phyloP scores from a whole-genome alignment of 202 grass and related monocot genomes.

The Sporobolus alterniflorus region DNA sequence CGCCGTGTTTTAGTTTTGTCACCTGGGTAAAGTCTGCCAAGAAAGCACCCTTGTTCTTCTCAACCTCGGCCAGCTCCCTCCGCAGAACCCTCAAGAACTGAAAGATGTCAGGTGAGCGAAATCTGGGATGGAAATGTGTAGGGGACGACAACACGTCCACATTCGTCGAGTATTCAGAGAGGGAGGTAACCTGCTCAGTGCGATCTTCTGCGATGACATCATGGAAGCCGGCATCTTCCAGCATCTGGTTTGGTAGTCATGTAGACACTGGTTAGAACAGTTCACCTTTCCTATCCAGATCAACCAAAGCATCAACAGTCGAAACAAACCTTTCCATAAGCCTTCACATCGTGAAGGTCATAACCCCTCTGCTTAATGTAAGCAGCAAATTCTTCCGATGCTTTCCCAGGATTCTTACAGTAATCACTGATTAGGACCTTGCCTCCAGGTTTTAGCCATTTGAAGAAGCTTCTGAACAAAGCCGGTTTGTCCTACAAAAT shows the following conservation, averaged over 20 bases:
- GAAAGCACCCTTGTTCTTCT: slow-evolving; percentile 87
- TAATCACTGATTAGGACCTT: slow-evolving; percentile 97
- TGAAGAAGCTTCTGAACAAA: slow-evolving; percentile 91
- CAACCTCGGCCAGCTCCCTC: slow-evolving; percentile 72
- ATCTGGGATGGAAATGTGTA: too few species aligned
- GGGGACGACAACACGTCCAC: too few species aligned
- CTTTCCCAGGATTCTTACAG: slow-evolving; percentile 76
- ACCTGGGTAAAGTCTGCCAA: slow-evolving; percentile 83
- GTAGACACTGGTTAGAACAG: slow-evolving; percentile 10
- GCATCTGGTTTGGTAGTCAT: slow-evolving; percentile 69
- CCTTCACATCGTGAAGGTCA: slow-evolving; percentile 90
- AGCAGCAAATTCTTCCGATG: slow-evolving; percentile 78
- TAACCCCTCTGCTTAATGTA: slow-evolving; percentile 94
- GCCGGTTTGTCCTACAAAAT: slow-evolving; percentile 77
- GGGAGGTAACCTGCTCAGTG: slow-evolving; percentile 72
- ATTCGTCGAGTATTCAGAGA: background rate
- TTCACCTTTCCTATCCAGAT: background rate
- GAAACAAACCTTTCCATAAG: slow-evolving; percentile 84
- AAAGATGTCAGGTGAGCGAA: background rate
- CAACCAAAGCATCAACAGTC: background rate
- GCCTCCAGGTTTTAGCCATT: slow-evolving; percentile 92
- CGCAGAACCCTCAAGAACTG: slow-evolving; percentile 86
- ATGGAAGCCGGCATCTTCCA: slow-evolving; percentile 75
- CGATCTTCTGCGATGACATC: slow-evolving; percentile 86
- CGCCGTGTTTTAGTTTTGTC: background rate